Base-by-base conservation (phyloP, 257 asterid genomes). In the Capsicum baccatum region DNA sequence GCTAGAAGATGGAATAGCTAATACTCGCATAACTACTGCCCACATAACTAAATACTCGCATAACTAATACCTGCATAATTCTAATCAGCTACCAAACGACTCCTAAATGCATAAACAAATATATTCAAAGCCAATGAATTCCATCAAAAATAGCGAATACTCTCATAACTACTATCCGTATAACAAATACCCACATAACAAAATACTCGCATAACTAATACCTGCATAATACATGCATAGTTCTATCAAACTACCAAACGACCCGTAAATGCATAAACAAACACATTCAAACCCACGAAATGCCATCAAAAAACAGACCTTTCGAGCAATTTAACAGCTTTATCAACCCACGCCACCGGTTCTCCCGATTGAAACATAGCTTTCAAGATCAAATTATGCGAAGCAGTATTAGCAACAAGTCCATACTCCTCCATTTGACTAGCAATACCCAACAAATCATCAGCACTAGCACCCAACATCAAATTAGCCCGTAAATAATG, bases 401-500 rank as follows among this genome's bases (percentile, higher is more conserved):
- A 90, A 0, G 98, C 97, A 7, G 98, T 68, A 82, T 97, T 97
- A 2, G 99, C 96, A 58, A 80, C 13, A 50, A 97, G 58, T 8
- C 84, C 87, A 37, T 80, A 95, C 35, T 87, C 95, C 7, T 87
- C 97, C 97, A 93, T 91, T 73, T 86, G 87, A 55, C 86, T 86
- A 59, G 94, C 88, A 16, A 92, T 84, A 83, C 88, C 97, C 78
- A 95, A 88, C 90, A 97, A 85, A 80, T 90, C 92, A 59, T 86
- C 90, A 8, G 92, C 91, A 9, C 90, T 66, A 33, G 92, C 91
- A 16, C 94, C 94, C 17, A 37, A 66, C 99, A 97, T 97, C 84
- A 97, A 80, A 85, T 92, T 91, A 39, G 99, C 98, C 26, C 98
- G 91, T 86, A 97, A 64, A 76, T 94, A 97, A 79, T 89, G 94